phyloP scores from a whole-genome alignment of 441 rosid genomes.

The Gossypium davidsonii region DNA sequence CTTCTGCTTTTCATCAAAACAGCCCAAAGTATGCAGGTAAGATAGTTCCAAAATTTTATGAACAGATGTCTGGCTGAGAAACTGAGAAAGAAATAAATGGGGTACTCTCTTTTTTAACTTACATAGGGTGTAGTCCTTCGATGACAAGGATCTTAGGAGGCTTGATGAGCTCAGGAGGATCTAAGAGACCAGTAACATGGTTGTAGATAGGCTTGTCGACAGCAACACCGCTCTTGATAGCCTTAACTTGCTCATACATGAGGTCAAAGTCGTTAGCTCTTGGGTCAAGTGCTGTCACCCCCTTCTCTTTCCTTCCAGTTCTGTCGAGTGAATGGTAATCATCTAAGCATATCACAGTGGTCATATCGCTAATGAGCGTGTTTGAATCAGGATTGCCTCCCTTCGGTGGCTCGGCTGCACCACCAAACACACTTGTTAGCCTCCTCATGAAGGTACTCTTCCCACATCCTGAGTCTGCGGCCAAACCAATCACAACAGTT shows the following conservation, averaged over 20 bases:
- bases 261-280: constrained; percentile 88
- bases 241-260: constrained; percentile 90
- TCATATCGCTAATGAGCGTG: constrained; percentile 88
- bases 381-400: constrained; percentile 98
- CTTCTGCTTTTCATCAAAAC: background rate
- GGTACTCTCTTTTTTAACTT: constrained; percentile 22
- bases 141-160: constrained; percentile 96
- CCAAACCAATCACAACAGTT: constrained; percentile 85
- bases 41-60: background rate
- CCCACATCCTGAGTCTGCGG: constrained; percentile 97
- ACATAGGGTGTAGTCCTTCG: constrained; percentile 98
- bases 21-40: background rate
- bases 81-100: background rate
- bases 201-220: constrained; percentile 90
- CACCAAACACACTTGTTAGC: constrained; percentile 89
- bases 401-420: constrained; percentile 87
- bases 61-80: background rate
- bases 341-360: constrained; percentile 88
- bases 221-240: constrained; percentile 64
- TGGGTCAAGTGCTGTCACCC: constrained; percentile 94
- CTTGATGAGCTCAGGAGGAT: constrained; percentile 83
- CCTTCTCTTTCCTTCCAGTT: constrained; percentile 77
- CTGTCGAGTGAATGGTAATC: constrained; percentile 91
- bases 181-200: constrained; percentile 83
- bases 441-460: constrained; percentile 97